Evolutionary conservation across 1,139 yeast genomes (phyloP).

Genomic region (Blastobotrys malaysiensis): DNA sequence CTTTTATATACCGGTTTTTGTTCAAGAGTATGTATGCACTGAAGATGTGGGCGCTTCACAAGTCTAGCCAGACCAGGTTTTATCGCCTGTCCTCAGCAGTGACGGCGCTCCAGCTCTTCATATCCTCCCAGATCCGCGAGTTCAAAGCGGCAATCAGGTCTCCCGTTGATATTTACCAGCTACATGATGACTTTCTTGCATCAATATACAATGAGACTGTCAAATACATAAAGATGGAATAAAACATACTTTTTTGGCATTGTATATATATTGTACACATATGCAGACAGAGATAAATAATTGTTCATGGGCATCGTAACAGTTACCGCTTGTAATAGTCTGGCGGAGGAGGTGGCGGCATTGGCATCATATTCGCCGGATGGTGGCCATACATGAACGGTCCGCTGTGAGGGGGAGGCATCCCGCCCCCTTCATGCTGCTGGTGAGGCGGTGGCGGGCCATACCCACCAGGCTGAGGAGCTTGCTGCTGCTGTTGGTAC

Average conservation of each 20-base stretch:
- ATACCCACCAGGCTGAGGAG: neutral
- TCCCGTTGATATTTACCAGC: neutral
- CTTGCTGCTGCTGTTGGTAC: slow-evolving; percentile 7
- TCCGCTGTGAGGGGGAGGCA: neutral
- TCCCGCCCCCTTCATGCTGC: neutral
- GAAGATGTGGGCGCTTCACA: neutral
- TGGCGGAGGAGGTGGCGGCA: neutral
- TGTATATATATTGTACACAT: neutral
- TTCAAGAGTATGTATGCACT: neutral
- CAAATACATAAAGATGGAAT: neutral
- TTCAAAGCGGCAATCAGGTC: neutral
- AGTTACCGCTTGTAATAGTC: neutral
- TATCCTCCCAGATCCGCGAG: neutral
- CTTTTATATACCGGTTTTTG: neutral
- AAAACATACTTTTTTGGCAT: neutral
- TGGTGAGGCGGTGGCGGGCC: neutral
- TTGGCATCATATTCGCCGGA: neutral
- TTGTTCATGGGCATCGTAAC: neutral
- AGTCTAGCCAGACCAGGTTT: neutral
- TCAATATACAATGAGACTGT: neutral
- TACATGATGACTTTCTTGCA: neutral
- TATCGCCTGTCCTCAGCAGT: neutral
- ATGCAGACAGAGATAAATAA: neutral
- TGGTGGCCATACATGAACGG: neutral
- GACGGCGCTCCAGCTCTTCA: neutral